Percentiles rank a stretch among this genome's conserved stretches.
Conservation (phyloP, 2,329 filamentous ascomycete genomes). For the Cyphellophora attinorum region DNA sequence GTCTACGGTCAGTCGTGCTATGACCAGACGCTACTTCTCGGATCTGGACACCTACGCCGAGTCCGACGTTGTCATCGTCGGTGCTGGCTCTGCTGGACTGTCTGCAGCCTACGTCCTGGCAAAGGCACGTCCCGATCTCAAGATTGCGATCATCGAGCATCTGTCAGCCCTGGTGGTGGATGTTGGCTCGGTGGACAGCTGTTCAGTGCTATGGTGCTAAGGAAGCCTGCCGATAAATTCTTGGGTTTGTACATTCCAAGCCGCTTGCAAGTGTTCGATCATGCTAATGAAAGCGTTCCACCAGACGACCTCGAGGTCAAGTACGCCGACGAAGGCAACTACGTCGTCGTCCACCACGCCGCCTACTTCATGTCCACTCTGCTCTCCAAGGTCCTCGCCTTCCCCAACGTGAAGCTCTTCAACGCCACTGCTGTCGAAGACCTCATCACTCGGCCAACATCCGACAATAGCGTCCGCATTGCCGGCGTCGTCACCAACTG, state of each 20-base stretch:
- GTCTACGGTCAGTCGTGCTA: slow-evolving; percentile 83
- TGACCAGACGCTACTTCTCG: slow-evolving; percentile 86
- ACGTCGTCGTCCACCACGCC: slow-evolving; percentile 88
- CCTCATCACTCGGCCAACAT: slow-evolving; percentile 64
- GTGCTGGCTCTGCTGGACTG: slow-evolving; percentile 80
- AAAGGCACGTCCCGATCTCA: slow-evolving; percentile 75
- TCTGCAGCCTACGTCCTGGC: slow-evolving; percentile 77
- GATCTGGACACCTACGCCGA: slow-evolving; percentile 85
- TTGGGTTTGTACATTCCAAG: slow-evolving; percentile 29
- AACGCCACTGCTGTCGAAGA: slow-evolving; percentile 91
- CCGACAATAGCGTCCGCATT: slow-evolving; percentile 52
- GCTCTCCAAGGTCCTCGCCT: slow-evolving; percentile 68
- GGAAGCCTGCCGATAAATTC: slow-evolving; percentile 82
- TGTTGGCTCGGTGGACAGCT: slow-evolving; percentile 92
- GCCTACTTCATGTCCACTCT: slow-evolving; percentile 86
- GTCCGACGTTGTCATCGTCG: slow-evolving; percentile 87
- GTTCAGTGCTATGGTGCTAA: slow-evolving; percentile 92
- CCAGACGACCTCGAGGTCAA: slow-evolving; percentile 64
- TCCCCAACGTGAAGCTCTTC: slow-evolving; percentile 93
- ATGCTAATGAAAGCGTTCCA: background rate
- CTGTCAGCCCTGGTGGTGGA: slow-evolving; percentile 73
- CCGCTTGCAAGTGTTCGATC: background rate
- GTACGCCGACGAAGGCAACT: slow-evolving; percentile 80
- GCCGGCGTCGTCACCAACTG: slow-evolving; percentile 92
- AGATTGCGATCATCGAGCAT: slow-evolving; percentile 84